Percentiles rank a stretch among this genome's conserved stretches.
Conservation (phyloP, 2,329 filamentous ascomycete species). For the Calonectria crousiana region DNA sequence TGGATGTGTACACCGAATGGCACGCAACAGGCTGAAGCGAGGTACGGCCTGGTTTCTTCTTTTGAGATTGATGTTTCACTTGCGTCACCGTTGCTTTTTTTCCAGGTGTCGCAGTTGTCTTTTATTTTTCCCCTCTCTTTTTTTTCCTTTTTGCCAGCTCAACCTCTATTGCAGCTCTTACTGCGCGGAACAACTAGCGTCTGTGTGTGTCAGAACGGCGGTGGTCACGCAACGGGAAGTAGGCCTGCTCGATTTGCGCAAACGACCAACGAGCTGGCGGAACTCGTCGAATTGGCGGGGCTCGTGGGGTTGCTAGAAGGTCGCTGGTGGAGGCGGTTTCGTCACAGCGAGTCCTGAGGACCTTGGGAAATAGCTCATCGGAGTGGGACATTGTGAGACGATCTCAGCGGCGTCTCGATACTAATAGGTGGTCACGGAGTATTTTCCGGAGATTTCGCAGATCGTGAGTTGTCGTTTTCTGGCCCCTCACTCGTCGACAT, state of each 20-base stretch:
- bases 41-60: slow-evolving; percentile 24
- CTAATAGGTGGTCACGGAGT: slow-evolving; percentile 41
- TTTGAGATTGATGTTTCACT: slow-evolving; percentile 4
- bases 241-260: slow-evolving; percentile 1
- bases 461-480: slow-evolving; percentile 30
- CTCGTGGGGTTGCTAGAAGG: slow-evolving; percentile 18
- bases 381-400: slow-evolving; percentile 11
- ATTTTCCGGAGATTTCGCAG: slow-evolving; percentile 44
- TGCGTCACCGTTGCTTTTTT: neutral
- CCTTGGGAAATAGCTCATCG: slow-evolving; percentile 12
- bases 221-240: slow-evolving; percentile 1
- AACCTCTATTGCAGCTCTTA: neutral
- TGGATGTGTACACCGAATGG: slow-evolving; percentile 24
- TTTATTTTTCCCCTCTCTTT: neutral
- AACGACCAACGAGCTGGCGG: slow-evolving; percentile 19
- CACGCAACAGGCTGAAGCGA: slow-evolving; percentile 21
- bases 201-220: slow-evolving; percentile 15
- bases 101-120: neutral
- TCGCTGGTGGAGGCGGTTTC: slow-evolving; percentile 22
- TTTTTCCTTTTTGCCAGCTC: neutral
- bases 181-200: neutral
- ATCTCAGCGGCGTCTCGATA: slow-evolving; percentile 24
- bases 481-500: neutral
- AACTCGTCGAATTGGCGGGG: slow-evolving; percentile 24
- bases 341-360: slow-evolving; percentile 21